These are phyloP conservation scores for Jackrogersella multiformis DNA, from an alignment of 495 filamentous ascomycete genomes.

Conservation along the genomic window DNA sequence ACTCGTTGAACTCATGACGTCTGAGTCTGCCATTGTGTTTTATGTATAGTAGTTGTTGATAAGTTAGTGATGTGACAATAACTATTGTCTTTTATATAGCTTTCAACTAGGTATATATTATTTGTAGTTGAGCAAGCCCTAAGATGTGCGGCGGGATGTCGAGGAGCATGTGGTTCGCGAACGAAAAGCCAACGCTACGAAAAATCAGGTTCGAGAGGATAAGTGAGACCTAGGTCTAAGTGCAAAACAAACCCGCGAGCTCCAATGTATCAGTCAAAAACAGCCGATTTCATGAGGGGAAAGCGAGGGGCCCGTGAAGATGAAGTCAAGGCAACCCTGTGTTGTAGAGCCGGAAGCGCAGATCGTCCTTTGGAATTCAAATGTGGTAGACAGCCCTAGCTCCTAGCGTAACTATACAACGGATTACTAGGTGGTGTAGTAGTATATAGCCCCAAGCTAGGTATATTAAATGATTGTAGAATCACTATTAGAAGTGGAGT, in stretches of 20 bases:
- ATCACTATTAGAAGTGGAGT: slow-evolving; percentile 27
- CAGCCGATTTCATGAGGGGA: slow-evolving; percentile 30
- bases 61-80: slow-evolving; percentile 3
- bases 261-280: slow-evolving; percentile 17
- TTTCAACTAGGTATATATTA: slow-evolving; percentile 23
- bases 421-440: slow-evolving; percentile 33
- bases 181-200: slow-evolving; percentile 6
- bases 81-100: background rate
- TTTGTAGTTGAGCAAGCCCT: slow-evolving; percentile 4
- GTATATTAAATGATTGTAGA: slow-evolving; percentile 3
- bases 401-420: slow-evolving; percentile 22
- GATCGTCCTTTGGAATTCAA: slow-evolving; percentile 20
- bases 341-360: slow-evolving; percentile 7
- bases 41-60: background rate
- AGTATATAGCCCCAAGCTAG: slow-evolving; percentile 26
- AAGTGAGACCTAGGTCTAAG: slow-evolving; percentile 14
- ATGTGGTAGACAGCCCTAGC: slow-evolving; percentile 11
- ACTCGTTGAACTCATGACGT: slow-evolving; percentile 18
- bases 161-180: slow-evolving; percentile 13
- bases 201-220: slow-evolving; percentile 17
- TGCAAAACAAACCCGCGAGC: slow-evolving; percentile 1
- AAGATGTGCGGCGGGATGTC: background rate
- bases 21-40: slow-evolving; percentile 24
- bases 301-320: slow-evolving; percentile 13
- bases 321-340: slow-evolving; percentile 40